Evolutionary conservation across 2,329 filamentous ascomycete species (phyloP).

Genomic region (Orbilia javanica): DNA sequence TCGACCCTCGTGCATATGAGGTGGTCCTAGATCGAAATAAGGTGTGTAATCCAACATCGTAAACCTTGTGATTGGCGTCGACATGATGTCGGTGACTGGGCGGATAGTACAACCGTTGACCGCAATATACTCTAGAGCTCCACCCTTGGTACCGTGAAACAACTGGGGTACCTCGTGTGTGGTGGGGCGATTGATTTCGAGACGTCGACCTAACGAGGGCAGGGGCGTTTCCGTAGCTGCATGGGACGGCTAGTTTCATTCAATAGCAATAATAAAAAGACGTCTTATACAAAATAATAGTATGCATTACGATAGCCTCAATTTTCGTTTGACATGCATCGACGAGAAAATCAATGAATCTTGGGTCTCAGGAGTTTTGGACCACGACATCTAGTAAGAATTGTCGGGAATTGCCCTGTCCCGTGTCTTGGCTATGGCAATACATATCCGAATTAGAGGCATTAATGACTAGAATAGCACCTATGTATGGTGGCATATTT

Average conservation of each 20-base stretch:
- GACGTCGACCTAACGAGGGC: neutral
- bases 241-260: neutral
- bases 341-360: neutral
- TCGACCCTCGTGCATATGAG: neutral
- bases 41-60: slow-evolving; percentile 23
- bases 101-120: slow-evolving; percentile 16
- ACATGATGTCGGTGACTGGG: slow-evolving; percentile 6
- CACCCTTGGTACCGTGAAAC: slow-evolving; percentile 20
- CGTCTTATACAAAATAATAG: neutral
- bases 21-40: neutral
- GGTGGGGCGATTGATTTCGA: slow-evolving; percentile 25
- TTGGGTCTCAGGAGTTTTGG: neutral
- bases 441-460: neutral
- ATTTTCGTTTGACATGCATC: slow-evolving; percentile 13
- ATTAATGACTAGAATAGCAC: neutral
- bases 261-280: neutral
- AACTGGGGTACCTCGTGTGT: slow-evolving; percentile 34
- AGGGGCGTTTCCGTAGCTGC: slow-evolving; percentile 6
- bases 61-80: slow-evolving; percentile 23
- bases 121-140: neutral
- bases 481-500: slow-evolving; percentile 10
- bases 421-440: slow-evolving; percentile 28
- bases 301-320: neutral
- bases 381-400: slow-evolving; percentile 1
- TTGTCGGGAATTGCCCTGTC: neutral